phyloP scores from a whole-genome alignment of 805 yeast species.

The Myxozyma neotropica region DNA sequence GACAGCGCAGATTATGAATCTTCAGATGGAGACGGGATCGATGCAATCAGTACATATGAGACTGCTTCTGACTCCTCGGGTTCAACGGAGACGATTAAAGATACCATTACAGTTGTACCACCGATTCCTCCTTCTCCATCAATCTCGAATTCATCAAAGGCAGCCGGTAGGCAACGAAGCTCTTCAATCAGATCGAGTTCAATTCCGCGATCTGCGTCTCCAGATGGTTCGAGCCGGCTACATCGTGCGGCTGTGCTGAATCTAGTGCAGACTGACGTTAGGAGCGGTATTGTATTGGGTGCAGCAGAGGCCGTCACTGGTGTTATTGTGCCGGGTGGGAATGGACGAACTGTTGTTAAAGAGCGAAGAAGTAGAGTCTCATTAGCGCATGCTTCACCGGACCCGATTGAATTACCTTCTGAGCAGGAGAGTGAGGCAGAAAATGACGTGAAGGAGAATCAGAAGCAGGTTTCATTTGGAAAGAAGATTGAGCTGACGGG shows the following conservation, averaged over 20 bases:
- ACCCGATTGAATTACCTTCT: conserved; percentile 4
- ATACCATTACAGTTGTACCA: conserved; percentile 4
- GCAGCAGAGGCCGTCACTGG: conserved; percentile 23
- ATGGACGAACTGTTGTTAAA: conserved; percentile 1
- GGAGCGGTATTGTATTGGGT: conserved; percentile 14
- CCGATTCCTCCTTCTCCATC: neutral
- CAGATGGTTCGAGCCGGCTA: neutral
- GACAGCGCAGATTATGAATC: neutral
- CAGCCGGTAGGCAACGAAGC: neutral
- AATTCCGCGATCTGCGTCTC: conserved; percentile 9
- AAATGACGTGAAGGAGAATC: neutral
- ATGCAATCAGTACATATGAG: neutral
- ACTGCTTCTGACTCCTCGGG: conserved; percentile 5
- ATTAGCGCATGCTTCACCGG: conserved; percentile 2
- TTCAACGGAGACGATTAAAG: conserved; percentile 4
- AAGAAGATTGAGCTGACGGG: conserved; percentile 11
- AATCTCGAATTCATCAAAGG: neutral
- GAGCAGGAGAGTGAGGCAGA: neutral
- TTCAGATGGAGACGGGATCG: conserved; percentile 3
- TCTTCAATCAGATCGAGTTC: conserved; percentile 8
- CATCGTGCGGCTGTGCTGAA: neutral
- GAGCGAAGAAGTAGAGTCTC: neutral
- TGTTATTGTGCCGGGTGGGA: conserved; percentile 13
- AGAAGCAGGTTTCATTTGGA: conserved; percentile 11
- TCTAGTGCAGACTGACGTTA: neutral